phyloP scores from a whole-genome alignment of 345 rosid genomes.

The Eucalyptus coolabah region DNA sequence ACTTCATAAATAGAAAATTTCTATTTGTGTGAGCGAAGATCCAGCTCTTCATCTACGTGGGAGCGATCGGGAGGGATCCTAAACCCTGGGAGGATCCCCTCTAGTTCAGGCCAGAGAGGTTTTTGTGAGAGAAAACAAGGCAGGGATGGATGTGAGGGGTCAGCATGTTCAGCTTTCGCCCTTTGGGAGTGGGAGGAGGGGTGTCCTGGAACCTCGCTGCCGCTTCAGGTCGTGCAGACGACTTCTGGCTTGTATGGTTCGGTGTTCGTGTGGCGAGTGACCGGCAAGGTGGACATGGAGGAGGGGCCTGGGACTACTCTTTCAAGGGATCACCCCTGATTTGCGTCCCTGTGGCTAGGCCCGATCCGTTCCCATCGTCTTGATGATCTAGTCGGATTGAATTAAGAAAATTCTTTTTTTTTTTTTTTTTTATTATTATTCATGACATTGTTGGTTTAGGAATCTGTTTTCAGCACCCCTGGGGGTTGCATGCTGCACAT shows the following conservation, averaged over 20 bases:
- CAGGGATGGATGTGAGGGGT: constrained; percentile 31
- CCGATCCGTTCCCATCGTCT: constrained; percentile 12
- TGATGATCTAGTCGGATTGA: background rate
- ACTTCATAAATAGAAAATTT: background rate
- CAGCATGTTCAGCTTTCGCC: constrained; percentile 33
- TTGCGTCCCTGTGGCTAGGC: constrained; percentile 35
- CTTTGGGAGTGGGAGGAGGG: constrained; percentile 56
- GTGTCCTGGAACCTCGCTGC: constrained; percentile 43
- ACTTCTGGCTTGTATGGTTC: background rate
- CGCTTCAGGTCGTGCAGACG: constrained; percentile 24
- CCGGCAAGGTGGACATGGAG: background rate
- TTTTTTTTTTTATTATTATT: too few relatives aligned
- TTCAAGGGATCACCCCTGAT: constrained; percentile 22
- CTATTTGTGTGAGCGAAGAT: constrained; percentile 8
- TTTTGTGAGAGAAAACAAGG: constrained; percentile 1
- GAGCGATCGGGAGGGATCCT: constrained; percentile 42
- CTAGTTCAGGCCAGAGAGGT: constrained; percentile 55
- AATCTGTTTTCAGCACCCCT: background rate
- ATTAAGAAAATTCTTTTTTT: too few relatives aligned
- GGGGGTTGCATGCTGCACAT: background rate
- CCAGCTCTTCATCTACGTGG: constrained; percentile 28
- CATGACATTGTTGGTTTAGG: background rate
- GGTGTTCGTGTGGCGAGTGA: background rate
- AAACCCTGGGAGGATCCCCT: constrained; percentile 43
- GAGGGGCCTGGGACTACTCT: background rate